These are phyloP conservation scores for Populus hybrid DNA, from an alignment of 441 rosid genomes.

Conservation along the genomic window DNA sequence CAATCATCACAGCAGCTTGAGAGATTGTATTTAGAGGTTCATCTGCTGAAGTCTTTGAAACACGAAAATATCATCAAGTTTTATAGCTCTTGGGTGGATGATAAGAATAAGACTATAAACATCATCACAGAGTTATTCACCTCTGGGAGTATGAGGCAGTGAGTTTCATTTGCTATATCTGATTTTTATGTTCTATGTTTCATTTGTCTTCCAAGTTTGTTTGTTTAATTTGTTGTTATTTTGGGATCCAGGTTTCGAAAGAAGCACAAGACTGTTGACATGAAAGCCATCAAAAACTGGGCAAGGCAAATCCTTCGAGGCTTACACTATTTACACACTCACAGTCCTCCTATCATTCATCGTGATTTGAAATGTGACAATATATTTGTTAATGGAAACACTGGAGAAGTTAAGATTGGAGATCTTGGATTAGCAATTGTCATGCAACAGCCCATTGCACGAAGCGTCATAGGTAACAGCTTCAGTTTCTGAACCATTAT, in stretches of 20 bases:
- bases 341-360: constrained; percentile 68
- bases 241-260: constrained; percentile 46
- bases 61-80: constrained; percentile 67
- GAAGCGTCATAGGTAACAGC: constrained; percentile 64
- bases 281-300: constrained; percentile 45
- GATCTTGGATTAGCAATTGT: constrained; percentile 84
- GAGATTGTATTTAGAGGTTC: constrained; percentile 68
- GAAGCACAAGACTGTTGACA: constrained; percentile 69
- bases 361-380: constrained; percentile 84
- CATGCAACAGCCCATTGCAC: constrained; percentile 81
- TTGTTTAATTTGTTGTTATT: neutral
- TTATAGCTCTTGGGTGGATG: constrained; percentile 74
- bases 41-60: constrained; percentile 60
- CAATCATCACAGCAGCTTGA: constrained; percentile 65
- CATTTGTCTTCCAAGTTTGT: neutral
- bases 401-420: constrained; percentile 80
- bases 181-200: neutral
- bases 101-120: constrained; percentile 58
- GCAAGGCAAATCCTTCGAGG: constrained; percentile 55
- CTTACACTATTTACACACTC: constrained; percentile 60
- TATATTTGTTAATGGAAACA: constrained; percentile 77
- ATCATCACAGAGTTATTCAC: constrained; percentile 78
- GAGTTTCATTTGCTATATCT: constrained; percentile 25
- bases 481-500: constrained; percentile 11
- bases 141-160: constrained; percentile 72